These are phyloP conservation scores for Cladosporium sp. DNA, from an alignment of 2,329 filamentous ascomycete species.

Conservation along the genomic window DNA sequence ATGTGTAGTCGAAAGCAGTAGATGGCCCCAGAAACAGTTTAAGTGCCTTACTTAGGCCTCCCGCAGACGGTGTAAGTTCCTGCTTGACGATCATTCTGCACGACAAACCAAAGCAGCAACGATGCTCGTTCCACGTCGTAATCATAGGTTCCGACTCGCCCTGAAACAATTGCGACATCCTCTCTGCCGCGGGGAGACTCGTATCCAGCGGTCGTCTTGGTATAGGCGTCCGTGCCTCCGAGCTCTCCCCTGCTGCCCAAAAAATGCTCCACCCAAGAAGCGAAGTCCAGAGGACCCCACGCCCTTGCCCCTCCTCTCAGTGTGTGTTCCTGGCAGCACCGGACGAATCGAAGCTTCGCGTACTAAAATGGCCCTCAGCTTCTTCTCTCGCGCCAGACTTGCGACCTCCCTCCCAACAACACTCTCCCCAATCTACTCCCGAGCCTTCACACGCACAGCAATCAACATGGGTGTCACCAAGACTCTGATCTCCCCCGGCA, in stretches of 20 bases:
- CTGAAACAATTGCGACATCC: slow-evolving; percentile 2
- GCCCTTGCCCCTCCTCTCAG: slow-evolving; percentile 3
- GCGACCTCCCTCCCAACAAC: slow-evolving; percentile 1
- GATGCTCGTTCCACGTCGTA: background rate
- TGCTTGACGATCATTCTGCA: background rate
- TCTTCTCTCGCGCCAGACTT: slow-evolving; percentile 14
- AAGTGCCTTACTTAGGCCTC: background rate
- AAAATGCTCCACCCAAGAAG: slow-evolving; percentile 9
- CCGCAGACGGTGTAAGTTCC: background rate
- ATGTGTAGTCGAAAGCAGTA: background rate
- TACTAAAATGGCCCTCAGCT: slow-evolving; percentile 4
- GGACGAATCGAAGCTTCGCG: slow-evolving; percentile 7
- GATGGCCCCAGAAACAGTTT: background rate
- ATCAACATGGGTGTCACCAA: slow-evolving; percentile 63
- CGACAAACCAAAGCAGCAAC: background rate
- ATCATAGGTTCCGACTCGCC: background rate
- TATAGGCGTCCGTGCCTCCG: background rate
- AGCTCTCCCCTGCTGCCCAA: background rate
- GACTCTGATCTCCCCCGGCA: slow-evolving; percentile 62
- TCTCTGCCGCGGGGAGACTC: background rate
- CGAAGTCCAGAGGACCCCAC: slow-evolving; percentile 7
- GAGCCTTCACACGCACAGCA: slow-evolving; percentile 15
- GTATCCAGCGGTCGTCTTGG: background rate
- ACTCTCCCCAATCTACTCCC: slow-evolving; percentile 2
- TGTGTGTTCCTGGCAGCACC: slow-evolving; percentile 3